Evolutionary conservation across 768 basidiomycete genomes (phyloP), one percentile per base, ranked within the genome.

Genomic region (Boletus vinaceobasis): DNA sequence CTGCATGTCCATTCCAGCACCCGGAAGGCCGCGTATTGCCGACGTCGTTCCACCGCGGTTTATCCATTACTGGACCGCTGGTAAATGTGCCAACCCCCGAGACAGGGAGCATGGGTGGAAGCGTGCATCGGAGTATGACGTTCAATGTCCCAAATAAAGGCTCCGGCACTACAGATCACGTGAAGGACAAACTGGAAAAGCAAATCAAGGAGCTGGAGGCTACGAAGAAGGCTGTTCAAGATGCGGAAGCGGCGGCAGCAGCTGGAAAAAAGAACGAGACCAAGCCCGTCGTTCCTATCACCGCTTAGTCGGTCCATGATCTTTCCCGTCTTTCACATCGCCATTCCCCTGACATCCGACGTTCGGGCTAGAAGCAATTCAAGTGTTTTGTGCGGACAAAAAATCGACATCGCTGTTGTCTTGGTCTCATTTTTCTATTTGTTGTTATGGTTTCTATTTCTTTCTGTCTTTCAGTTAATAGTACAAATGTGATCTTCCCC

Each of bases 1-100:
- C 85, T 33, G 80, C 84, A 58, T 98, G 96, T 70, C 73, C 84
- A n/a, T 99, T 88, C 79, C 84, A 90, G 58, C 96, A 99, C 67
- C 96, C 96, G 0, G 84, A 90, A 53, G 88, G 88, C 10, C 87
- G 91, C 13, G 87, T 89, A 23, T 77, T 92, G 8, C 90, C 91
- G 4, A 77, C 83, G 4, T 75, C 84, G 13, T 93, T 93, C 79
- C 88, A 93, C 65, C 86, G 89, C 21, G 90, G 90, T 0, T 70
- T 93, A 27, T 78, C 83, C 15, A 75, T 80, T 4, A 77, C 72
- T 27, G 79, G 81, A 0, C 85, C 86, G 7, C 60, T 88, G 58
- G 83, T 87, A 38, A 87, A 65, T 49, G 81, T 89, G 1, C 67
- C 75, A 6, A 78, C 77, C 1, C 86, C 87, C 7, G 85, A 83